phyloP scores from a whole-genome alignment of 345 rosid genomes.

The Boechera retrofracta region DNA sequence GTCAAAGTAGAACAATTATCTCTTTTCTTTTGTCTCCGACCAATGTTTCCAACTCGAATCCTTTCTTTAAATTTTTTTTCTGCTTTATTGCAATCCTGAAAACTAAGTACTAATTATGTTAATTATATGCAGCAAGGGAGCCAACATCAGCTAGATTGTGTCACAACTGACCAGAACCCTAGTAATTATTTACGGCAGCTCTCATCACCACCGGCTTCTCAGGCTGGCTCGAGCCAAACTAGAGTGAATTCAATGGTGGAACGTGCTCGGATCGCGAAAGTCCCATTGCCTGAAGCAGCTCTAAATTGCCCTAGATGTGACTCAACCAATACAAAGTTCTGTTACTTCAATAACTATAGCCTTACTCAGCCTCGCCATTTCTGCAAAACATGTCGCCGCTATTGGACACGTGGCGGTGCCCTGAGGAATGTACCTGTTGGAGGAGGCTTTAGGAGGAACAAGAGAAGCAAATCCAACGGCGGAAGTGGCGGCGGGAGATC shows the following conservation, averaged over 20 bases:
- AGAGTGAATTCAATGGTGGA: slow-evolving; percentile 81
- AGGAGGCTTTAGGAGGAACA: slow-evolving; percentile 82
- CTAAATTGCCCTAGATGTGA: slow-evolving; percentile 86
- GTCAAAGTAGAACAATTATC: slow-evolving; percentile 9
- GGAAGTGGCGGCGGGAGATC: slow-evolving; percentile 14
- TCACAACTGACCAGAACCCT: slow-evolving; percentile 43
- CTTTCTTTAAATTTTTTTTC: background rate
- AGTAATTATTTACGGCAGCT: slow-evolving; percentile 25
- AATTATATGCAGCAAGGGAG: slow-evolving; percentile 41
- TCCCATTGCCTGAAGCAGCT: slow-evolving; percentile 66
- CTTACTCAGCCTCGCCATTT: slow-evolving; percentile 88
- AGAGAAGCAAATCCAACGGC: slow-evolving; percentile 58
- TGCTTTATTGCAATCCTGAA: slow-evolving; percentile 15
- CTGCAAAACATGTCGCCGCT: slow-evolving; percentile 83
- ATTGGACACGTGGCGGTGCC: slow-evolving; percentile 90
- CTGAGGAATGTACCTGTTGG: slow-evolving; percentile 85
- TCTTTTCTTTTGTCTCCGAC: slow-evolving; percentile 26
- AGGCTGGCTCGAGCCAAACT: slow-evolving; percentile 40
- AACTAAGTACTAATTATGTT: slow-evolving; percentile 5
- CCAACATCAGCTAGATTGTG: slow-evolving; percentile 37
- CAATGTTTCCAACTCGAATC: slow-evolving; percentile 32
- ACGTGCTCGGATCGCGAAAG: slow-evolving; percentile 68
- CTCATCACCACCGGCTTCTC: slow-evolving; percentile 39
- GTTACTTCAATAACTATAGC: slow-evolving; percentile 85
- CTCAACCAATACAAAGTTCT: slow-evolving; percentile 82